phyloP scores from a whole-genome alignment of 129 eudicot species.

The Ambrosia trifida region DNA sequence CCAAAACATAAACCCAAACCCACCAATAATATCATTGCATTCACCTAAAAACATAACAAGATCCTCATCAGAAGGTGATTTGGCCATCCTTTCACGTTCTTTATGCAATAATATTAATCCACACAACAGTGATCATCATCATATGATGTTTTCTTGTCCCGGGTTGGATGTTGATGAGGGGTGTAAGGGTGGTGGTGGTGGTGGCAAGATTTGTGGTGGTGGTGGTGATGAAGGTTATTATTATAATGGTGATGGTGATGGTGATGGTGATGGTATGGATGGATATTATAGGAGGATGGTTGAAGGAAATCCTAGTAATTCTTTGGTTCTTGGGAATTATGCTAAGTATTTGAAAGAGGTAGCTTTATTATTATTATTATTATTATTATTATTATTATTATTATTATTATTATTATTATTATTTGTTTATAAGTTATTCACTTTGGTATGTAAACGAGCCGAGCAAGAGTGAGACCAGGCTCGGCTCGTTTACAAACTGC shows the following conservation, averaged over 20 bases:
- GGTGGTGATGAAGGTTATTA: conserved; percentile 22
- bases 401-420: no score
- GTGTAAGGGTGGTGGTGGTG: conserved; percentile 28
- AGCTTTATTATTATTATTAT: not conserved
- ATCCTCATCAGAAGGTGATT: conserved; percentile 30
- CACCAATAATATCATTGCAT: not conserved
- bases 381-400: not conserved
- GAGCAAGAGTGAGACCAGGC: no score
- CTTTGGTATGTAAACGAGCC: no score
- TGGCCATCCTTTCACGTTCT: not conserved
- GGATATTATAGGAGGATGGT: conserved; percentile 47
- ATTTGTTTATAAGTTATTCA: no score
- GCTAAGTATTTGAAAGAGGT: conserved; percentile 66
- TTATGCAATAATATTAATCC: not conserved
- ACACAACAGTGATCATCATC: conserved; percentile 20
- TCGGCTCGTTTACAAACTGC: no score
- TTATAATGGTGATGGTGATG: conserved; percentile 6
- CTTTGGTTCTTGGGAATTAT: conserved; percentile 47
- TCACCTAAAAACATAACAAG: conserved; percentile 22
- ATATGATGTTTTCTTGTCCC: conserved; percentile 28
- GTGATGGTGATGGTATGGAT: conserved; percentile 28
- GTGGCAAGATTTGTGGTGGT: conserved; percentile 35
- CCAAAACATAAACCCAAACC: conserved; percentile 10
- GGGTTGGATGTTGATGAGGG: conserved; percentile 35
- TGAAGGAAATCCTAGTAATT: conserved; percentile 49